Evolutionary conservation across 2,329 filamentous ascomycete genomes (phyloP), one percentile per base, ranked within the genome.

Genomic region (Talaromyces amestolkiae): DNA sequence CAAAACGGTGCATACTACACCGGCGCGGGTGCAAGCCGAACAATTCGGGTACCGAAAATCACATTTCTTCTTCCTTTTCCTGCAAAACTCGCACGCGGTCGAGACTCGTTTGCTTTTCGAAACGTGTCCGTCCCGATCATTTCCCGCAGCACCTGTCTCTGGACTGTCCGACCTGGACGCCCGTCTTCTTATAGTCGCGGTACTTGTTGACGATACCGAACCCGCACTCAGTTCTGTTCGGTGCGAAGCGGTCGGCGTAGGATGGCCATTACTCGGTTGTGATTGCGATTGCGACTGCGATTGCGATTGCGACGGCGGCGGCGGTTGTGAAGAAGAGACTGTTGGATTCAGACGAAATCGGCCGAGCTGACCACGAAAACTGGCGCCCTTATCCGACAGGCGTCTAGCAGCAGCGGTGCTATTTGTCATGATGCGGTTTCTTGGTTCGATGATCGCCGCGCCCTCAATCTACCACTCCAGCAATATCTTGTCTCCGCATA

Each of bases 1-100:
- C 19, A 76, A 75, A 31, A 78, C 75, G 37, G 76, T 78, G 65
- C 76, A 78, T 54, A 76, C 76, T 27, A 78, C 76, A n/a, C 76
- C 76, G 43, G 76, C 76, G 56, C 76, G 75, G 15, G 75, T 76
- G 62, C 76, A 78, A 19, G 76, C 76, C 33, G 75, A 77, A 62
- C 76, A 78, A 66, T 78, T 78, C 35, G 76, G 76, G 59, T 78
- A 78, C 49, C 75, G 75, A 60, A 78, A 78, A 66, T 78, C 76
- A 67, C 76, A 78, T 72, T 78, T 78, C 69, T 78, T 78, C 69
- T 78, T 78, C 8, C 76, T 70, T 65, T 77, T 78, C 65, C 76
- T 74, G 72, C 76, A 78, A 58, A 78, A 78, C 51, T 78, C 76
- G 65, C 76, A 78, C 24, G 76, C 76, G 1, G 76, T 78, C 31